Evolutionary conservation across 2,329 filamentous ascomycete genomes (phyloP).

Genomic region (Xylaria sp.): DNA sequence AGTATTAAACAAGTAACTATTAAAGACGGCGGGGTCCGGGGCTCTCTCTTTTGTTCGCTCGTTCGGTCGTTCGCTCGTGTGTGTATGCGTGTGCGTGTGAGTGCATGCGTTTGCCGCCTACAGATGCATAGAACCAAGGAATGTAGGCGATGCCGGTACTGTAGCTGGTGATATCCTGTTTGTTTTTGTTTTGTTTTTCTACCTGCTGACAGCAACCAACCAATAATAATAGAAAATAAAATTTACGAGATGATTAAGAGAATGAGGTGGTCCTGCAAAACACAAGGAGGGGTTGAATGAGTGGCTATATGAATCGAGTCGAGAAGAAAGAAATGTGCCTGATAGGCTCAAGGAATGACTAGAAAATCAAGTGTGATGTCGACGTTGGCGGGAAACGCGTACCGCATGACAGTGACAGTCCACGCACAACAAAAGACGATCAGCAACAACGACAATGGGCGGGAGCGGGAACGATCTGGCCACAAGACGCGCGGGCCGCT

Average conservation of each 20-base stretch:
- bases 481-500: constrained; percentile 28
- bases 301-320: constrained; percentile 5
- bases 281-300: constrained; percentile 20
- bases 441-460: constrained; percentile 28
- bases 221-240: constrained; percentile 5
- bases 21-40: not conserved
- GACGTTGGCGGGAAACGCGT: constrained; percentile 30
- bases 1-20: constrained; percentile 24
- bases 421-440: constrained; percentile 13
- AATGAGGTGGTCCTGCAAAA: not conserved
- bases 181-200: not conserved
- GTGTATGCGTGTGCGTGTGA: too few species aligned
- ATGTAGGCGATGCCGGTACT: not conserved
- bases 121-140: not conserved
- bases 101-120: not conserved
- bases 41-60: not conserved
- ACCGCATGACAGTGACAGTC: constrained; percentile 21
- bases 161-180: not conserved
- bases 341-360: constrained; percentile 9
- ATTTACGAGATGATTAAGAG: constrained; percentile 9
- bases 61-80: not conserved
- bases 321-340: constrained; percentile 5
- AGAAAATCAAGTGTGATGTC: constrained; percentile 4
- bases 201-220: not conserved
- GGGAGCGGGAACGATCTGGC: constrained; percentile 33